Percentiles rank a stretch among this genome's conserved stretches.
Conservation (phyloP, 2,329 filamentous ascomycete genomes). For the Pleurostoma richardsiae region DNA sequence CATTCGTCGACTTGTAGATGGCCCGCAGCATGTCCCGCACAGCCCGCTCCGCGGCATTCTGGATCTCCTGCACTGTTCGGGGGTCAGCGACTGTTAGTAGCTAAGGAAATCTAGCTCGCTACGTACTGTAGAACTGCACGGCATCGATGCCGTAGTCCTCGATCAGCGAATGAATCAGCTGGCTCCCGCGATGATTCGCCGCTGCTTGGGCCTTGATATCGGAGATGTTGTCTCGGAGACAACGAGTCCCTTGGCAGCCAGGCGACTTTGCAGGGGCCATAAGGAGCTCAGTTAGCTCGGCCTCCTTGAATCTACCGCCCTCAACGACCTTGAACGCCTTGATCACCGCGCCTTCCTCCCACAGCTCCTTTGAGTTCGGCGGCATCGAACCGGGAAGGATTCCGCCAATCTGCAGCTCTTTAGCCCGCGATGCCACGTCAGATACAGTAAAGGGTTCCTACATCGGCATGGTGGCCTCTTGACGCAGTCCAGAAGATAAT, state of each 20-base stretch:
- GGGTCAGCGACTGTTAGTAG: too few relatives aligned
- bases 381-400: conserved; percentile 27
- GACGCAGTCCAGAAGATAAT: conserved; percentile 31
- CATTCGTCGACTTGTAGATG: conserved; percentile 39
- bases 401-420: not conserved
- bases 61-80: conserved; percentile 26
- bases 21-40: conserved; percentile 21
- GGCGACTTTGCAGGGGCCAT: conserved; percentile 9
- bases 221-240: conserved; percentile 34
- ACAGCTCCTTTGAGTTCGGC: conserved; percentile 30
- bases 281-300: conserved; percentile 13
- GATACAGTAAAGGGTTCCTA: not conserved
- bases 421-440: not conserved
- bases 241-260: conserved; percentile 26
- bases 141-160: conserved; percentile 23
- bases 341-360: conserved; percentile 36
- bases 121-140: conserved; percentile 16
- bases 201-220: conserved; percentile 37
- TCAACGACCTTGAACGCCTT: conserved; percentile 29
- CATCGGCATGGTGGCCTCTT: conserved; percentile 29
- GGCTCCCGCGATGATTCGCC: conserved; percentile 32
- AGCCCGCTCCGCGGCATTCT: conserved; percentile 30
- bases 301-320: conserved; percentile 24
- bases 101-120: not conserved
- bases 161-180: conserved; percentile 23